Conservation (phyloP, 345 rosid species). For the Eucalyptus globulus region DNA sequence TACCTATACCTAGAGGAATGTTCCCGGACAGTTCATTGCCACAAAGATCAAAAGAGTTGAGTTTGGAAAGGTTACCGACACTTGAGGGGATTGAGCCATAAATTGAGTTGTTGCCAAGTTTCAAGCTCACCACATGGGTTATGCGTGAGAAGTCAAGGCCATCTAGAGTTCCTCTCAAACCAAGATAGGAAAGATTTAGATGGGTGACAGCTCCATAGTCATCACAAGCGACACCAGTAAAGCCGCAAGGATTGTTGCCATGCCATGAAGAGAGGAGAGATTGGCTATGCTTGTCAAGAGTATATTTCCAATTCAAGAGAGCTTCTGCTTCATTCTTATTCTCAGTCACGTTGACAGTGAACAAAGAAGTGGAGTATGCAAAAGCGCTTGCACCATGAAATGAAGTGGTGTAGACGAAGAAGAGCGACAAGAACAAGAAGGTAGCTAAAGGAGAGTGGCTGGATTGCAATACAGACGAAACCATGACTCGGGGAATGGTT, state of each 20-base stretch:
- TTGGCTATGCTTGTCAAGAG: neutral
- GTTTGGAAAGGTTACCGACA: neutral
- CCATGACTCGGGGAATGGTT: neutral
- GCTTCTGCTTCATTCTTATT: neutral
- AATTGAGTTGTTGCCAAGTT: neutral
- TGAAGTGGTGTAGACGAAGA: rapidly evolving
- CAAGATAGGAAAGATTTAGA: neutral
- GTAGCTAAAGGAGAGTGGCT: neutral
- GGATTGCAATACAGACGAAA: rapidly evolving
- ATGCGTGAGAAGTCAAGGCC: rapidly evolving
- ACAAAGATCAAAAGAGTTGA: neutral
- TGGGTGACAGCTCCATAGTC: neutral
- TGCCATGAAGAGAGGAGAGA: neutral
- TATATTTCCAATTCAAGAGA: neutral
- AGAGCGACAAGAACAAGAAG: neutral
- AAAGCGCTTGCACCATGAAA: neutral
- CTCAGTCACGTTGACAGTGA: neutral
- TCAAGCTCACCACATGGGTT: neutral
- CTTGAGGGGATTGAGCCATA: neutral
- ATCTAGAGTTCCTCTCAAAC: neutral
- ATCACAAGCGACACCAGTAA: rapidly evolving
- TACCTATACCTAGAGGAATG: neutral
- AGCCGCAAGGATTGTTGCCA: neutral
- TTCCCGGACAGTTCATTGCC: rapidly evolving
- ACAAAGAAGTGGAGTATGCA: neutral